Conservation (phyloP, 805 yeast species). For the Zygosaccharomyces bailii region DNA sequence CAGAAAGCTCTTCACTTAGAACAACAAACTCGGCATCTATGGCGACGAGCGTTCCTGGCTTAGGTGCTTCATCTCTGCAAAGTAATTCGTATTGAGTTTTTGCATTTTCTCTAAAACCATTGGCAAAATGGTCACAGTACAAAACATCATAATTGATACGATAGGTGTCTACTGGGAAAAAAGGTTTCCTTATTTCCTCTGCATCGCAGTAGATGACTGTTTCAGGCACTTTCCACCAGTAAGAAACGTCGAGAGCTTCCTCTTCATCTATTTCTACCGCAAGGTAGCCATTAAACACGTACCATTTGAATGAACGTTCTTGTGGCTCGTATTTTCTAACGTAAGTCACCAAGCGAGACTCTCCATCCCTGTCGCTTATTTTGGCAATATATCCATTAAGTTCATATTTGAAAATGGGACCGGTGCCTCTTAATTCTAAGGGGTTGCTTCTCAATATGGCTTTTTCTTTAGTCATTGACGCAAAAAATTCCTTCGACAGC, state of each 20-base stretch:
- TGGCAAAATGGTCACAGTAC: conserved; percentile 71
- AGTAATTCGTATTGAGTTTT: conserved; percentile 65
- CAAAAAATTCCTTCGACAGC: conserved; percentile 61
- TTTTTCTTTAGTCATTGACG: conserved; percentile 39
- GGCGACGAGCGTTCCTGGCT: conserved; percentile 74
- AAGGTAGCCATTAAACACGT: conserved; percentile 84
- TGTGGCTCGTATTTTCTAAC: conserved; percentile 42
- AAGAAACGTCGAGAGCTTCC: conserved; percentile 71
- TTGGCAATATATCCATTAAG: conserved; percentile 69
- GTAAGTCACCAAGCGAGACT: conserved; percentile 57
- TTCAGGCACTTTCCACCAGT: conserved; percentile 83
- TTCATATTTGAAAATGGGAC: conserved; percentile 49
- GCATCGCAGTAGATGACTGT: conserved; percentile 60
- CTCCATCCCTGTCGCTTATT: conserved; percentile 52
- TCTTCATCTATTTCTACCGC: conserved; percentile 70
- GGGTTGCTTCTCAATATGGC: conserved; percentile 36
- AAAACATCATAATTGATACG: conserved; percentile 61
- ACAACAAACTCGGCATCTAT: conserved; percentile 96
- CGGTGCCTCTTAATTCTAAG: conserved; percentile 29
- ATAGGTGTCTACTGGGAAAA: conserved; percentile 49
- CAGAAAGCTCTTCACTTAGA: conserved; percentile 72
- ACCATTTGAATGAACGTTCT: conserved; percentile 52
- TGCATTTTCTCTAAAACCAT: conserved; percentile 56
- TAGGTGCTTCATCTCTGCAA: conserved; percentile 67
- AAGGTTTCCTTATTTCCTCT: conserved; percentile 40